Evolutionary conservation across 2,329 filamentous ascomycete genomes (phyloP).

Genomic region (Ilyonectria mors-panacis): DNA sequence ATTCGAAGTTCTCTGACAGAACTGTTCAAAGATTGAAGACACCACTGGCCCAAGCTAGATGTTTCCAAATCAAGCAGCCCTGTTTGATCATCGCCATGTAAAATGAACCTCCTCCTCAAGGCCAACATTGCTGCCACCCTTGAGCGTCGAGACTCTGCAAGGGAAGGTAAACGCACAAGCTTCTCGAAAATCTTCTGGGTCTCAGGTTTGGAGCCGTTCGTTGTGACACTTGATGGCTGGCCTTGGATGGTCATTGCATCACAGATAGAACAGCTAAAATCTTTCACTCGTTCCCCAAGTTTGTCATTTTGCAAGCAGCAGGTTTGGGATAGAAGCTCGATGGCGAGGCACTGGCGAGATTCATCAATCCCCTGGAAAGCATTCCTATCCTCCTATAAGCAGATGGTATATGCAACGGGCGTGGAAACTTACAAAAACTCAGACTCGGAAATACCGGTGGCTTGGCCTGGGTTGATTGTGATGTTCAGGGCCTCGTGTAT

Average conservation of each 20-base stretch:
- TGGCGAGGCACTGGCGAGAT: conserved; percentile 64
- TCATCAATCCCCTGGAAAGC: conserved; percentile 64
- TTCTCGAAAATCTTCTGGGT: conserved; percentile 63
- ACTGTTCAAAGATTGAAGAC: conserved; percentile 84
- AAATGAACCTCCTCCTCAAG: conserved; percentile 77
- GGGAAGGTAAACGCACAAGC: conserved; percentile 61
- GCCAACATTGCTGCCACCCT: conserved; percentile 81
- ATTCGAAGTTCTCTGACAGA: conserved; percentile 89
- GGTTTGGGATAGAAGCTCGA: conserved; percentile 71
- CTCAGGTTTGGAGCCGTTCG: conserved; percentile 49
- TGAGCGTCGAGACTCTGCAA: conserved; percentile 70
- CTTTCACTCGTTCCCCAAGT: conserved; percentile 1
- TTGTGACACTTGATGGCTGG: conserved; percentile 4
- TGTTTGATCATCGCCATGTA: conserved; percentile 72
- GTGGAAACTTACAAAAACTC: conserved; percentile 63
- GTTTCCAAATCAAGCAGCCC: conserved; percentile 76
- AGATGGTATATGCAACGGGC: not conserved
- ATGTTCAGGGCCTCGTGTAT: conserved; percentile 51
- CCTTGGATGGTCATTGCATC: conserved; percentile 24
- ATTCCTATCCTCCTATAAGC: conserved; percentile 50
- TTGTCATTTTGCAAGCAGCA: conserved; percentile 46
- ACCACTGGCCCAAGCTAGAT: conserved; percentile 83
- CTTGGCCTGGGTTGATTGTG: conserved; percentile 37
- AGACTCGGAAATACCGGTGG: conserved; percentile 50
- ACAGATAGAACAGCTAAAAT: conserved; percentile 46